phyloP scores from a whole-genome alignment of 352 stramenopile species.

The Phytophthora sp. region DNA sequence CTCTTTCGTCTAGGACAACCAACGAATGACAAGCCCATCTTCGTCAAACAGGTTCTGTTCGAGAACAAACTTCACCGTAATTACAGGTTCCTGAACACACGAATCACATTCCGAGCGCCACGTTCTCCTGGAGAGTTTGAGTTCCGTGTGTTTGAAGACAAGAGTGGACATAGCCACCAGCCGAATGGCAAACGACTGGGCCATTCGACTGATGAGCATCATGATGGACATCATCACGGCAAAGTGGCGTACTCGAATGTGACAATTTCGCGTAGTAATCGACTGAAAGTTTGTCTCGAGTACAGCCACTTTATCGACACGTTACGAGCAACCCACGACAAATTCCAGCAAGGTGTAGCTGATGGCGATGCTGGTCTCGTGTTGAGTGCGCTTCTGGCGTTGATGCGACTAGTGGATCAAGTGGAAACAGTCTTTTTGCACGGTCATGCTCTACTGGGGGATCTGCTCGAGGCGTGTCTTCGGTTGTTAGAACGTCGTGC shows the following conservation, averaged over 20 bases:
- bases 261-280: constrained; percentile 75
- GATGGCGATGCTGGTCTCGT: constrained; percentile 67
- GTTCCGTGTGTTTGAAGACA: constrained; percentile 84
- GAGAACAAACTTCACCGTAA: constrained; percentile 78
- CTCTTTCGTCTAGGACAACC: constrained; percentile 79
- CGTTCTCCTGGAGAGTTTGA: constrained; percentile 85
- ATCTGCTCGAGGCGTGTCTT: constrained; percentile 63
- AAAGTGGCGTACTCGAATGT: constrained; percentile 63
- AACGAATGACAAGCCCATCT: constrained; percentile 84
- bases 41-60: constrained; percentile 85
- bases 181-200: constrained; percentile 31
- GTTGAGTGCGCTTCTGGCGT: constrained; percentile 63
- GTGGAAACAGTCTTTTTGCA: constrained; percentile 81
- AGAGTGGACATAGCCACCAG: constrained; percentile 46
- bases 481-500: constrained; percentile 52
- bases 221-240: constrained; percentile 34
- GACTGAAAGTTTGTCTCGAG: constrained; percentile 75
- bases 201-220: constrained; percentile 38
- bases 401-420: constrained; percentile 75
- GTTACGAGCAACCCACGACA: constrained; percentile 64
- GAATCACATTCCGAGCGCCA: constrained; percentile 83
- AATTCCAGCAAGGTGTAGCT: constrained; percentile 58
- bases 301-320: constrained; percentile 85
- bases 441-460: constrained; percentile 62
- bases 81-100: constrained; percentile 68